A percentile compares a stretch with the other conserved stretches of the same genome.
phyloP scores from a whole-genome alignment of 1,139 yeast species.

The Hyphopichia buzzinii region DNA sequence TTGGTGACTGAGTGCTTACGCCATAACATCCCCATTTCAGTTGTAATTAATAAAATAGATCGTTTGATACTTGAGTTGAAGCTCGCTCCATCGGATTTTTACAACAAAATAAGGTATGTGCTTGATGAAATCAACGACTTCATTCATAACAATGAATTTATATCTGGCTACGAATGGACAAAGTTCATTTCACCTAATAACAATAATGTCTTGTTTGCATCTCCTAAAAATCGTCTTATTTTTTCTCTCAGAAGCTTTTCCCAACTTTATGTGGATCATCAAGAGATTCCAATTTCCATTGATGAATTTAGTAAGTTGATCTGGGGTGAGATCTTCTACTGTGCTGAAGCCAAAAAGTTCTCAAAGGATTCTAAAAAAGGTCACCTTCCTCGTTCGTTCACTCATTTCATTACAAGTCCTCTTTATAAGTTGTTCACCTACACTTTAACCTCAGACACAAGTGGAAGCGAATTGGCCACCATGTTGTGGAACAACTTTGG shows the following conservation, averaged over 20 bases:
- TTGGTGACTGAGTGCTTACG: constrained; percentile 49
- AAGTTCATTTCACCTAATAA: constrained; percentile 56
- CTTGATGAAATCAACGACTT: constrained; percentile 64
- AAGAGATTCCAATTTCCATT: constrained; percentile 29
- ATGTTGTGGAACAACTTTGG: constrained; percentile 49
- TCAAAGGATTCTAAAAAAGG: constrained; percentile 30
- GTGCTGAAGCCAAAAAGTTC: constrained; percentile 44
- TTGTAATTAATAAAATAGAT: constrained; percentile 83
- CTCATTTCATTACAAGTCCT: constrained; percentile 71
- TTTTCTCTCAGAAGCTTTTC: constrained; percentile 73
- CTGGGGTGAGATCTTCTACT: constrained; percentile 77
- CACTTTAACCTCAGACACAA: constrained; percentile 54
- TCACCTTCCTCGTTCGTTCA: constrained; percentile 52
- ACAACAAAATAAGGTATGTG: constrained; percentile 58
- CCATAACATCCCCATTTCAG: constrained; percentile 48
- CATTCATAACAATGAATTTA: constrained; percentile 32
- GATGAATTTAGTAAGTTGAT: constrained; percentile 50
- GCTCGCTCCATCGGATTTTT: constrained; percentile 73
- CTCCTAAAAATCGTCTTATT: constrained; percentile 57
- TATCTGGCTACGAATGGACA: constrained; percentile 24
- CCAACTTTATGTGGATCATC: constrained; percentile 40
- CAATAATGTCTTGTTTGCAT: constrained; percentile 73
- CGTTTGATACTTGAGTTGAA: constrained; percentile 73
- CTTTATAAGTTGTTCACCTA: constrained; percentile 72
- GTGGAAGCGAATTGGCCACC: constrained; percentile 31